A percentile compares a stretch with the other conserved stretches of the same genome.
Conservation (phyloP, 169 alveolate species). For the Eimeria tenella region DNA sequence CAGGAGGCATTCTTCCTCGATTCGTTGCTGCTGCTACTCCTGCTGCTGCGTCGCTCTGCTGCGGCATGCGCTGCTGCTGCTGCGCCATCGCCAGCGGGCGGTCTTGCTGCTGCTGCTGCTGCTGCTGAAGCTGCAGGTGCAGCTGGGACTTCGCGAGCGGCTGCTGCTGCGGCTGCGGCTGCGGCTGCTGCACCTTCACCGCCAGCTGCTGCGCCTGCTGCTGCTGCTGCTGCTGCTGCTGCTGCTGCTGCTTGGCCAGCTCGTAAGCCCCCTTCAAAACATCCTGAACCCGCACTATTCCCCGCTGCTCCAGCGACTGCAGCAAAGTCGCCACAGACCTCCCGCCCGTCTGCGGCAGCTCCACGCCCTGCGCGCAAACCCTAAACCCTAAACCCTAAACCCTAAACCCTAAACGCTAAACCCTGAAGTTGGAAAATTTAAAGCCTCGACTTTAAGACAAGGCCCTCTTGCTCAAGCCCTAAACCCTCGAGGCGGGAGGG, state of each 20-base stretch:
- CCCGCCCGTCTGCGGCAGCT: not conserved
- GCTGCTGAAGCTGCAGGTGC: not conserved
- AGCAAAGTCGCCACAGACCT: not conserved
- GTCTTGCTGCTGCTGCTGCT: constrained; percentile 7
- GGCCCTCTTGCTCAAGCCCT: not conserved
- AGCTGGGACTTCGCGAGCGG: not conserved
- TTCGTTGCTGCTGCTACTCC: not conserved
- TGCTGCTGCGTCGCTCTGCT: not conserved
- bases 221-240: constrained; percentile 17
- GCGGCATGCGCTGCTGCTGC: not conserved
- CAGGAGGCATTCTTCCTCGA: too few relatives aligned
- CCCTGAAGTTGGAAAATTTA: not conserved
- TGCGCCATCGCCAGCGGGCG: not conserved
- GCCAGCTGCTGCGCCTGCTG: not conserved
- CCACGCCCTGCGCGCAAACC: not conserved
- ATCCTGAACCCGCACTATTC: not conserved
- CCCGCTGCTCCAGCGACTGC: constrained; percentile 13
- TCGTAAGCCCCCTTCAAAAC: not conserved
- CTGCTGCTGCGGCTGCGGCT: not conserved
- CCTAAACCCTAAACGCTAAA: not conserved
- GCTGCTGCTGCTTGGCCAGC: constrained; percentile 18
- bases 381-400: too few relatives aligned
- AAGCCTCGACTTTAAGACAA: not conserved
- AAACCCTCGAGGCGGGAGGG: too few relatives aligned
- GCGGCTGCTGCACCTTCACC: not conserved